Evolutionary conservation across 306 rosid genomes (phyloP), one percentile per base, ranked within the genome.

Genomic region (Prunus salicina): DNA sequence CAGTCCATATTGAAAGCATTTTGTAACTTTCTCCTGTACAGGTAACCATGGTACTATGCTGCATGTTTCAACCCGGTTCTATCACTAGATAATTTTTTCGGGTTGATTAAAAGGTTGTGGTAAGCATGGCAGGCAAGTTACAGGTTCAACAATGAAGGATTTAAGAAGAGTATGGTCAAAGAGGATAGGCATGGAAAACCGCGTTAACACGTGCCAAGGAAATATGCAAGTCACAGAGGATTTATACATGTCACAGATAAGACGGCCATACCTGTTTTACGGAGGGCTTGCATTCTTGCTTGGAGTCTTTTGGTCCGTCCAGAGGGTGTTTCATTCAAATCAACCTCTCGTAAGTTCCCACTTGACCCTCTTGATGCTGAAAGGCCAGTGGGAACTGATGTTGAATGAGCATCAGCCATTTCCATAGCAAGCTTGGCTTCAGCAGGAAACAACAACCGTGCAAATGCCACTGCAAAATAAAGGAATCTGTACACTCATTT

Each of bases 401-500:
- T 81, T 9, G 86, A 82, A 72, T 85, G 83, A 15, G 86, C 90
- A 79, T 89, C 90, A 2, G 99, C 99, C 81, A 82, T 87, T 69
- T 86, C 93, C 77, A 86, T 84, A 51, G 98, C 99, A 15, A 93
- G 78, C 90, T 77, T 90, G 46, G 99, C 97, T 87, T 96, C 98
- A 7, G 89, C 84, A 41, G 99, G 99, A 73, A 84, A 96, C 58
- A 96, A 75, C 73, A 88, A 12, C 68, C 77, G 78, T 53, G 99
- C 99, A 72, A 89, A 88, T 68, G 88, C 88, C 81, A 96, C 98
- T 96, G 92, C 67, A 83, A 85, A n/a, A 61, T 19, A 73, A 64
- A 64, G 55, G 32, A 18, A 43, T 8, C 28, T 34, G 51, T 58
- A 43, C 64, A 57, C 69, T 85, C 20, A 58, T 15, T 76, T 67